These are phyloP conservation scores for Chytriomyces hyalinus DNA, from an alignment of 192 early-diverging fungal species.

Conservation along the genomic window DNA sequence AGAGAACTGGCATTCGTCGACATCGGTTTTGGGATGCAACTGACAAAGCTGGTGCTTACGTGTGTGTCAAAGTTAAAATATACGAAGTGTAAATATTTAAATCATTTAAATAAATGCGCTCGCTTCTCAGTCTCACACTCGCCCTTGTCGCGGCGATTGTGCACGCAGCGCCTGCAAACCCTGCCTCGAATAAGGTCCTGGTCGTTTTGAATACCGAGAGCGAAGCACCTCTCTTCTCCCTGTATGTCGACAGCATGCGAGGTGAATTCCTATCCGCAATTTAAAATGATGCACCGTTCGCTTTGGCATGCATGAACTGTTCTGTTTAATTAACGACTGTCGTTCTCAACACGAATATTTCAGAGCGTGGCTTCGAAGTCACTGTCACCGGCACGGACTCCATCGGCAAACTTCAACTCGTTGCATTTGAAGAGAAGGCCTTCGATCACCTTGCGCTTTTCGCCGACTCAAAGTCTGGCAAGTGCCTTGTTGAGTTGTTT, in stretches of 20 bases:
- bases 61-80: too few relatives aligned
- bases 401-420: slow-evolving; percentile 50
- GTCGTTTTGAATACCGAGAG: slow-evolving; percentile 43
- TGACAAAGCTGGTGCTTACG: background rate
- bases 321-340: background rate
- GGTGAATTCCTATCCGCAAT: slow-evolving; percentile 21
- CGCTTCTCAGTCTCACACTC: background rate
- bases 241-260: slow-evolving; percentile 40
- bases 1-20: too few relatives aligned
- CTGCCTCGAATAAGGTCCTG: slow-evolving; percentile 29
- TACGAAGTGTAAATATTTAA: too few relatives aligned
- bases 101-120: background rate
- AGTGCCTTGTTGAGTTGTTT: slow-evolving; percentile 23
- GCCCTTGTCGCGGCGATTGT: background rate
- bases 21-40: background rate
- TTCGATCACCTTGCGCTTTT: slow-evolving; percentile 87
- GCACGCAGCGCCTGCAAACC: background rate
- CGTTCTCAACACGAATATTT: background rate
- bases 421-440: slow-evolving; percentile 62
- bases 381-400: slow-evolving; percentile 60
- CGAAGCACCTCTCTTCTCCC: slow-evolving; percentile 26
- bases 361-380: slow-evolving; percentile 69
- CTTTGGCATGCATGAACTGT: background rate
- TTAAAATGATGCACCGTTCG: background rate
- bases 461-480: slow-evolving; percentile 73